Percentiles rank a stretch among this genome's conserved stretches.
phyloP scores from a whole-genome alignment of 495 filamentous ascomycete genomes.

The Aspergillus conjunctus region DNA sequence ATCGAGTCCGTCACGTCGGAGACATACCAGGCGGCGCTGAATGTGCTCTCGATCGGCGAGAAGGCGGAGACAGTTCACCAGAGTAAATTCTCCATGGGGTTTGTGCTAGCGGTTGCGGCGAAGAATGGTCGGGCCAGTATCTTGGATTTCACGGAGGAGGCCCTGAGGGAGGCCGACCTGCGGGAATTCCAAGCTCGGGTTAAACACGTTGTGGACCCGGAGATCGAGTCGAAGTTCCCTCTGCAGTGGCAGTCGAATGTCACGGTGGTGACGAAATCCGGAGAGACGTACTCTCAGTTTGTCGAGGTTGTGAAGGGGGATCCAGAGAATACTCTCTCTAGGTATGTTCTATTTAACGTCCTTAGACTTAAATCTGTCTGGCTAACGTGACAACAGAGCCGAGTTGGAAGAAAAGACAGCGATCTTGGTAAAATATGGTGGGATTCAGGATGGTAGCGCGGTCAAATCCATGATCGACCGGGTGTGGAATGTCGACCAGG shows the following conservation, averaged over 20 bases:
- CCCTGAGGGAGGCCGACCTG: conserved; percentile 28
- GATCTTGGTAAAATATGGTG: conserved; percentile 33
- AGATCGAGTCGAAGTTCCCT: conserved; percentile 37
- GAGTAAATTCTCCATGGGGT: conserved; percentile 45
- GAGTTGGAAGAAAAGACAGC: conserved; percentile 33
- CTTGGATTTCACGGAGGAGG: conserved; percentile 38
- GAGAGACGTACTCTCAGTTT: conserved; percentile 29
- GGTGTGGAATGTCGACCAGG: conserved; percentile 34
- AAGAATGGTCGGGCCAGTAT: conserved; percentile 42
- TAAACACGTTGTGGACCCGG: conserved; percentile 32
- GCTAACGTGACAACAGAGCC: conserved; percentile 19
- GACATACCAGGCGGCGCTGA: conserved; percentile 39
- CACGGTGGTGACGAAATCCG: conserved; percentile 34
- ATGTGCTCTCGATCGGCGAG: conserved; percentile 36
- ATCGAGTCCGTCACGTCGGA: conserved; percentile 33
- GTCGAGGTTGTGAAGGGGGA: conserved; percentile 39
- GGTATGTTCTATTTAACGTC: conserved; percentile 25
- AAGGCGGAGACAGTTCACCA: conserved; percentile 39
- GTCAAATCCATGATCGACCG: conserved; percentile 30
- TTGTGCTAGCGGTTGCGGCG: conserved; percentile 40
- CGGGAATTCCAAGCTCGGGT: conserved; percentile 36
- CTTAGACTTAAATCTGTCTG: conserved; percentile 1
- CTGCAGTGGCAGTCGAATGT: conserved; percentile 36
- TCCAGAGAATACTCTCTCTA: conserved; percentile 35
- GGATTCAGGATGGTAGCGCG: conserved; percentile 24